Evolutionary conservation across 1,284 basidiomycete genomes (phyloP).

Genomic region (Dichomitus squalens): DNA sequence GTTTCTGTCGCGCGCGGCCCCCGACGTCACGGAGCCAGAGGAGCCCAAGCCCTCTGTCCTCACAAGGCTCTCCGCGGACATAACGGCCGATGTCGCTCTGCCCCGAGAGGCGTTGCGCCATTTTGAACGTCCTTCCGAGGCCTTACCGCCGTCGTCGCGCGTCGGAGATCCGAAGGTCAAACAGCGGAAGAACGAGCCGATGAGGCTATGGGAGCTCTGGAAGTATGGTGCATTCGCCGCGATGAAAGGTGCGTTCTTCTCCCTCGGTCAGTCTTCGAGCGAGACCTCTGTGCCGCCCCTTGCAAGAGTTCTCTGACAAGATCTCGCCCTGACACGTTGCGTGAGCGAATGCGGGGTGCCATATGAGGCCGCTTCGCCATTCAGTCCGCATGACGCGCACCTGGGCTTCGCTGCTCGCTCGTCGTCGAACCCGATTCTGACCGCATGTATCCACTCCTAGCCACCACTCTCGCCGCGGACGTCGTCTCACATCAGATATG

Average conservation of each 20-base stretch:
- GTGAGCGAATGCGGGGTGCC: constrained; percentile 16
- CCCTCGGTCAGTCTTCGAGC: background rate
- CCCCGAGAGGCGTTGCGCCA: constrained; percentile 37
- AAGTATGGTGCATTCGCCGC: constrained; percentile 66
- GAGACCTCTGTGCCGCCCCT: background rate
- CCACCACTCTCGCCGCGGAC: constrained; percentile 67
- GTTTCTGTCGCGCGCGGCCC: constrained; percentile 30
- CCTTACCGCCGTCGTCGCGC: constrained; percentile 72
- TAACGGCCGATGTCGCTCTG: background rate
- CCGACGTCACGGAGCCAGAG: constrained; percentile 12
- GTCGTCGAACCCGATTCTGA: background rate
- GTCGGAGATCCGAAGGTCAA: constrained; percentile 62
- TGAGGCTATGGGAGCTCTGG: constrained; percentile 70
- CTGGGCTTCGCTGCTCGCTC: background rate
- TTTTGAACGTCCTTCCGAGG: constrained; percentile 66
- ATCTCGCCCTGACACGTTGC: background rate
- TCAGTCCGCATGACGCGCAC: background rate
- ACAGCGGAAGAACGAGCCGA: constrained; percentile 50
- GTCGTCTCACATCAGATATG: constrained; percentile 73
- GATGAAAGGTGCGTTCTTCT: constrained; percentile 56
- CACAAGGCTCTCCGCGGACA: constrained; percentile 6
- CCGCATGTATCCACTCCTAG: constrained; percentile 40
- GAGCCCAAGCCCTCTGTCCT: constrained; percentile 13
- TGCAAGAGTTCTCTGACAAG: background rate
- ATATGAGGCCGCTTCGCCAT: background rate